Evolutionary conservation across 164 flowering plant genomes (phyloP).

Genomic region (Dillenia suffruticosa): DNA sequence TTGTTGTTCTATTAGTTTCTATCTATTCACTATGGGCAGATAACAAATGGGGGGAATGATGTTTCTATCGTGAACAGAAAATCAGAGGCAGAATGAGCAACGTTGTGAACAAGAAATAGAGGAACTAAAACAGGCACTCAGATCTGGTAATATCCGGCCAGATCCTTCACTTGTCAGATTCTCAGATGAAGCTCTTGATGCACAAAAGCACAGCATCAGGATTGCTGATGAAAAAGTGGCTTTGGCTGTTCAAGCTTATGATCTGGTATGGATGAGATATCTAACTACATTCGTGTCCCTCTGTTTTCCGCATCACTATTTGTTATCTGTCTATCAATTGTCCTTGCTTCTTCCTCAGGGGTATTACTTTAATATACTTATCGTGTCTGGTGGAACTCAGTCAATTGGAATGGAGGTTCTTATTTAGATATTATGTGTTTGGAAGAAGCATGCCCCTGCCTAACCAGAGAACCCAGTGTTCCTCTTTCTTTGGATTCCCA

Average conservation of each 20-base stretch:
- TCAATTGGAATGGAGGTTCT: too few species aligned
- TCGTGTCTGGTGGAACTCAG: too few species aligned
- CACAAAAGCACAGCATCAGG: conserved; percentile 85
- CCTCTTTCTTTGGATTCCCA: too few species aligned
- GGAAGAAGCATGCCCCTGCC: too few species aligned
- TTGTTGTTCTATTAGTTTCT: too few species aligned
- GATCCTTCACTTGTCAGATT: conserved; percentile 59
- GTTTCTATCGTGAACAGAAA: conserved; percentile 36
- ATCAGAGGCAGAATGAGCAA: conserved; percentile 80
- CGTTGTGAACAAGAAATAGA: conserved; percentile 88
- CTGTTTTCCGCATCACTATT: too few species aligned
- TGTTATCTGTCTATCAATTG: not conserved
- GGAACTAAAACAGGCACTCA: conserved; percentile 51
- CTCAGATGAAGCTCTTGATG: conserved; percentile 92
- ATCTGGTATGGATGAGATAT: conserved; percentile 50
- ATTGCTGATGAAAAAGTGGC: conserved; percentile 97
- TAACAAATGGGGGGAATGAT: too few species aligned
- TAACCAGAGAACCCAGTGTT: too few species aligned
- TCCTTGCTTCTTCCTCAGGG: not conserved
- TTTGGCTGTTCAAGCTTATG: conserved; percentile 82
- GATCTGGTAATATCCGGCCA: conserved; percentile 54
- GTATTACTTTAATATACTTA: too few species aligned
- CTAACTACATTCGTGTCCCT: not conserved
- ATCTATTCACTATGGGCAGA: too few species aligned
- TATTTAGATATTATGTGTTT: too few species aligned